Base-by-base conservation (phyloP, 352 stramenopile species). In the Peronospora belbahrii region DNA sequence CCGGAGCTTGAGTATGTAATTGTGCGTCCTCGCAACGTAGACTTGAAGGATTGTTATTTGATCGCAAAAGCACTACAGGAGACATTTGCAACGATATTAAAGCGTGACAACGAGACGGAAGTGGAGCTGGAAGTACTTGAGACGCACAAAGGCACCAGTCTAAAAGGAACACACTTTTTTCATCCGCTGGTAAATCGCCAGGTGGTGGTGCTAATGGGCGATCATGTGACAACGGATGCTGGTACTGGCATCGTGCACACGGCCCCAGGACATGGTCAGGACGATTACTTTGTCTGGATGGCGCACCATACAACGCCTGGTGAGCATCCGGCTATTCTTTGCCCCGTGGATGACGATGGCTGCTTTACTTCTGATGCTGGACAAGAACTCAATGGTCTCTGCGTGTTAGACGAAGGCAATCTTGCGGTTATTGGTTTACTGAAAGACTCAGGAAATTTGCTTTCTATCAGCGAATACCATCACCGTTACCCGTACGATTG, bases 401-500 rank as follows among this genome's bases (percentile, higher is more conserved):
- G 83, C 48, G 95, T 98, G n/a, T 59, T 88, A 22, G 66, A 58
- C 2, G 90, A 98, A 17, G 96, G 96, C 41, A 98, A 97, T 53
- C 56, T 67, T 22, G 88, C 82, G 1, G 85, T 98, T n/a, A 72
- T 98, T 42, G 72, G 91, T 18, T 67, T 81, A 34, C 76, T 98
- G 13, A 59, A 71, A 31, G 56, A 79, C 28, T 62, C 65, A 1
- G 85, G 85, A 22, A 70, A 83, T 10, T 70, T 99, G 41, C 67
- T 98, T 19, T 77, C 82, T 6, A 78, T 76, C 10, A 59, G 85
- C 57, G 76, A 88, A 47, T 97, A 97, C 57, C 76, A 82, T 42
- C 96, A 99, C 43, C 70, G 81, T 42, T 99, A 99, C 69, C 95
- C 95, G 25, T 99, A 99, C 81, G 97, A 99, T 76, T 99, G 97